Percentiles rank a stretch among this genome's conserved stretches.
phyloP scores from a whole-genome alignment of 2,329 filamentous ascomycete species.

The Ceratocystis lukuohia region DNA sequence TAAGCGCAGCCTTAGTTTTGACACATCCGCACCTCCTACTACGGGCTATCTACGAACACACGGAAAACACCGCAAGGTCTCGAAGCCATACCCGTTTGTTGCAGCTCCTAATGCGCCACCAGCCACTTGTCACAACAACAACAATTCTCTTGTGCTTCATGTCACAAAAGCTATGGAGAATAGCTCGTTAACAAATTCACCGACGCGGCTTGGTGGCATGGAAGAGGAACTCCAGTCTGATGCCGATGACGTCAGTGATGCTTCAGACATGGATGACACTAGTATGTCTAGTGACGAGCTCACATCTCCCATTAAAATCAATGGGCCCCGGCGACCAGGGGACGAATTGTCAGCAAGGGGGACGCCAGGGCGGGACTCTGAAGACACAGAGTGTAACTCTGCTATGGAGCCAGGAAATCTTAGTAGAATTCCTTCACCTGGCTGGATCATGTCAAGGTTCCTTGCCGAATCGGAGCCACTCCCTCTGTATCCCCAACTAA shows the following conservation, averaged over 20 bases:
- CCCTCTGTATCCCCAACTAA: constrained; percentile 32
- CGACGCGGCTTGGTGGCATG: constrained; percentile 28
- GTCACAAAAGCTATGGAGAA: constrained; percentile 28
- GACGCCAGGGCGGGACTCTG: constrained; percentile 37
- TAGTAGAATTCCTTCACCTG: constrained; percentile 35
- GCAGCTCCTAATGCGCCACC: not conserved
- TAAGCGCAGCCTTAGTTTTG: constrained; percentile 25
- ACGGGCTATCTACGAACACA: constrained; percentile 38
- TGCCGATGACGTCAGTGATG: constrained; percentile 36
- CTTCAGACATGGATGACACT: constrained; percentile 44
- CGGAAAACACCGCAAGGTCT: constrained; percentile 28
- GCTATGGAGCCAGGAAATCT: constrained; percentile 38
- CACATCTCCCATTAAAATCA: constrained; percentile 38
- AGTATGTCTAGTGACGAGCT: constrained; percentile 38
- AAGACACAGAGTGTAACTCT: constrained; percentile 35
- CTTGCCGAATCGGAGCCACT: constrained; percentile 47
- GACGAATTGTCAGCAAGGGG: constrained; percentile 42
- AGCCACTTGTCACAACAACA: not conserved
- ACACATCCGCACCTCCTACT: constrained; percentile 30
- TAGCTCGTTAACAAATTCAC: constrained; percentile 29
- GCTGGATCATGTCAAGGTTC: constrained; percentile 40
- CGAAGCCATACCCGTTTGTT: constrained; percentile 11
- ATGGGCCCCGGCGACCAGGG: constrained; percentile 27
- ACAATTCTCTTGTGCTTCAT: constrained; percentile 28
- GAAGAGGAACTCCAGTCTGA: constrained; percentile 28